Base-by-base conservation (phyloP, 2,329 filamentous ascomycete genomes). In the Fonsecaea pugnacius region DNA sequence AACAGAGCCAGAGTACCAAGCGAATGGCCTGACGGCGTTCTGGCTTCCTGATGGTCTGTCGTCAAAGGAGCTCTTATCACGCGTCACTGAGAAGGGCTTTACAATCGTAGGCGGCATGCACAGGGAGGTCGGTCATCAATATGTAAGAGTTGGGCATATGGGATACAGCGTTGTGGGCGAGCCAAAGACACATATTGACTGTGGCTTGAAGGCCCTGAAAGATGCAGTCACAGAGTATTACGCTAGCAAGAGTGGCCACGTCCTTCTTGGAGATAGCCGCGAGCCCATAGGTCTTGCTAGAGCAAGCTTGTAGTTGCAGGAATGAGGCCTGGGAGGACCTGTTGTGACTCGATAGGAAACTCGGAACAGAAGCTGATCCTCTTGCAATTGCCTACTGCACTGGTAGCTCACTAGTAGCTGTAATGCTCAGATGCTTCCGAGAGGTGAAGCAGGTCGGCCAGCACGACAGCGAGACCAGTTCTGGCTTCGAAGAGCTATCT, bases 61-160 rank as follows among this genome's bases (percentile, higher is more conserved):
- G 71, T 88, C 90, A 30, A 85, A 92, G 3, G 91, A 96, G 68
- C 82, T 99, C 35, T 83, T 98, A 60, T 92, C 94, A 10, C 91
- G 87, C 74, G 81, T 98, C 66, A 78, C 91, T 64, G 91, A 91
- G 81, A 94, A 90, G 78, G 92, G 92, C 30, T 90, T 98, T 43
- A 87, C 98, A 66, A 97, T 97, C 75, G 95, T 95, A 27, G 94
- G 92, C 63, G 95, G 95, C 65, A 85, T 99, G 72, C 95, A 99
- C 82, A 96, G 95, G 84, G 91, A 95, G 76, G 95, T 96, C 77
- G 92, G 91, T 2, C 82, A 90, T 68, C 95, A 91, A 81, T 99
- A 98, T 77, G 90, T 98, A 70, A 87, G 95, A 32, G 94, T 98
- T 73, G 95, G 95, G 51, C 95, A 98, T 78, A 99, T 99, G 95